These are phyloP conservation scores for Alternaria brassicicola DNA, from an alignment of 2,329 filamentous ascomycete species.

Conservation along the genomic window DNA sequence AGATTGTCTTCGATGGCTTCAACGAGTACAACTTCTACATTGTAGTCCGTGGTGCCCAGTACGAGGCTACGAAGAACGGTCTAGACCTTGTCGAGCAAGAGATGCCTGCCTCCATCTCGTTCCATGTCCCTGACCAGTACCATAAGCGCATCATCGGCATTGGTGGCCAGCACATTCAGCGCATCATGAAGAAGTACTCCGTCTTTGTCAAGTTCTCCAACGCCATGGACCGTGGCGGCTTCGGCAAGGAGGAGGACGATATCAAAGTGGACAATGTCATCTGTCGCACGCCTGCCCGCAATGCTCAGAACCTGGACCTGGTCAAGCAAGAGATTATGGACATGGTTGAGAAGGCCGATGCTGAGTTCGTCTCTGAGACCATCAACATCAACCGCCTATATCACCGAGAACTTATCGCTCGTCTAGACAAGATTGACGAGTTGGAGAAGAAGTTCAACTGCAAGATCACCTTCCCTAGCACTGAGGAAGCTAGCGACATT, in stretches of 20 bases:
- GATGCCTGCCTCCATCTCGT: slow-evolving; percentile 98
- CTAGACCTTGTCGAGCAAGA: slow-evolving; percentile 94
- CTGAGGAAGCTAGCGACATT: slow-evolving; percentile 94
- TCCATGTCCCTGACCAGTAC: slow-evolving; percentile 98
- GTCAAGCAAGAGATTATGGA: slow-evolving; percentile 99
- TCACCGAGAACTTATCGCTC: slow-evolving; percentile 89
- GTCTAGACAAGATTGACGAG: slow-evolving; percentile 87
- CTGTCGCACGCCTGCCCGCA: slow-evolving; percentile 93
- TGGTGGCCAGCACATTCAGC: slow-evolving; percentile 96
- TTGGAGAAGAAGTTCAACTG: slow-evolving; percentile 99
- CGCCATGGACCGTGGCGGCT: slow-evolving; percentile 93
- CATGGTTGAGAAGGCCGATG: slow-evolving; percentile 98
- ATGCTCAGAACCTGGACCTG: slow-evolving; percentile 93
- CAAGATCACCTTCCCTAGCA: slow-evolving; percentile 98
- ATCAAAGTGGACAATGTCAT: slow-evolving; percentile 99
- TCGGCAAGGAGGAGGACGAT: slow-evolving; percentile 95
- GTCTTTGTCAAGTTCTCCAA: slow-evolving; percentile 99
- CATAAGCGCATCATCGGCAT: slow-evolving; percentile 99
- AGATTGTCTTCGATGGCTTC: slow-evolving; percentile 98
- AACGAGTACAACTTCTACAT: slow-evolving; percentile 99
- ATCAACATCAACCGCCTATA: slow-evolving; percentile 94
- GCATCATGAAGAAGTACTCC: slow-evolving; percentile 99
- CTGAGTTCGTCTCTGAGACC: slow-evolving; percentile 93
- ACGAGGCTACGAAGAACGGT: slow-evolving; percentile 93
- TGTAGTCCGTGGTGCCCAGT: slow-evolving; percentile 89